Evolutionary conservation across 2,329 filamentous ascomycete species (phyloP), one percentile per base, ranked within the genome.

Genomic region (Ophiosphaerella korrae): DNA sequence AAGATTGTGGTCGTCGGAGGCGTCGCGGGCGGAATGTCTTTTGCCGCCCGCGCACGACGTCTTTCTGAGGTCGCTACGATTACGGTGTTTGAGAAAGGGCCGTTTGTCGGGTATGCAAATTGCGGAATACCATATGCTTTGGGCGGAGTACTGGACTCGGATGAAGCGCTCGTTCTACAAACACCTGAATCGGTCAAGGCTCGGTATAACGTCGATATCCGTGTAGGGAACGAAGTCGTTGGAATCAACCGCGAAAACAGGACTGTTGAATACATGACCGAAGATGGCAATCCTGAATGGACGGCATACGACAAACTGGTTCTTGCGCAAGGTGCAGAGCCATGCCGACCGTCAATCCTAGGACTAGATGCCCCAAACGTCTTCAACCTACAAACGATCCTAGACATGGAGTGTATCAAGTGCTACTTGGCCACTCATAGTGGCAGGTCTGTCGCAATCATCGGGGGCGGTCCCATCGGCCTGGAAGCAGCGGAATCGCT

Each of bases 381-480:
- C n/a, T 62, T 65, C 38, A 52, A 51, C 29, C 31, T 68, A 31
- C 50, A 57, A 35, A 62, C 62, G 6, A 59, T 65, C 34, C 48
- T 37, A 9, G 60, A 66, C 44, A 44, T 68, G 24, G 24, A 57
- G 11, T 40, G 34, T 3, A 45, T 65, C 18, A 45, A 61, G 29
- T 26, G 14, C 11, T 66, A 50, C 46, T 53, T 66, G 34, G 26
- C 13, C 4, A 38, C 33, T 23, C 36, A 56, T 29, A 33, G 32
- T 7, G 42, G 31, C 31, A 52, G 55, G 32, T 36, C 31, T 7
- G 63, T 54, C 8, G 58, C 49, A 7, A 54, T 68, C 39, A 57
- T 68, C 8, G 65, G 65, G 6, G 64, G 63, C 1, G 64, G 60
- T 3, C 66, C 65, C 45, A 66, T 68, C 31, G 64, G 64, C n/a